These are phyloP conservation scores for Orbilia brochopaga DNA, from an alignment of 2,329 filamentous ascomycete genomes.

Conservation along the genomic window DNA sequence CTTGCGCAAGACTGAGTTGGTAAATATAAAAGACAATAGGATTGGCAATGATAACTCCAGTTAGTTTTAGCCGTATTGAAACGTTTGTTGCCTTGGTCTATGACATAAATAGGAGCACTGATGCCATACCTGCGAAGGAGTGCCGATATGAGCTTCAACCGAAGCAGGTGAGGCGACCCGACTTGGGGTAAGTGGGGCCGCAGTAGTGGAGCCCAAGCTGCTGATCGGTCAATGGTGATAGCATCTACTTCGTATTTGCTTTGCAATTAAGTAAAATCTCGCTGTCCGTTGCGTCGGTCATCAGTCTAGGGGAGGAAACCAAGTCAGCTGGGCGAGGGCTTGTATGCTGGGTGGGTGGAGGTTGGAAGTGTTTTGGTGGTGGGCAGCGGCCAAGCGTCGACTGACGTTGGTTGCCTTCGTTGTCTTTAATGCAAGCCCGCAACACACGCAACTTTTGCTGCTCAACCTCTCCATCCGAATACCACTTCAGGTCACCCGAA, in stretches of 20 bases:
- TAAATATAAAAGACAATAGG: not conserved
- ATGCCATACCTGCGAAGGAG: not conserved
- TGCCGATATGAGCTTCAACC: not conserved
- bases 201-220: not conserved
- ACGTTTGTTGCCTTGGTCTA: not conserved
- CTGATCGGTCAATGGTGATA: not conserved
- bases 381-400: not conserved
- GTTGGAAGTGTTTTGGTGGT: not conserved
- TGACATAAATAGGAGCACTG: conserved; percentile 3
- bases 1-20: not conserved
- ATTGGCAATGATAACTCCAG: not conserved
- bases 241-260: not conserved
- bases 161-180: not conserved
- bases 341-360: not conserved
- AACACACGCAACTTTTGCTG: conserved; percentile 33
- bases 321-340: not conserved
- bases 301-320: not conserved
- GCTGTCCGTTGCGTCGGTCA: not conserved
- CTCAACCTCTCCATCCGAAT: conserved; percentile 25
- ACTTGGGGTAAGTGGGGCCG: conserved; percentile 2
- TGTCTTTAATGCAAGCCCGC: conserved; percentile 11
- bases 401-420: conserved; percentile 23
- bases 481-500: conserved; percentile 40
- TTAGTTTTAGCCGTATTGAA: not conserved
- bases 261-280: not conserved